phyloP scores from a whole-genome alignment of 2,329 filamentous ascomycete species.

The Blastomyces percursus region DNA sequence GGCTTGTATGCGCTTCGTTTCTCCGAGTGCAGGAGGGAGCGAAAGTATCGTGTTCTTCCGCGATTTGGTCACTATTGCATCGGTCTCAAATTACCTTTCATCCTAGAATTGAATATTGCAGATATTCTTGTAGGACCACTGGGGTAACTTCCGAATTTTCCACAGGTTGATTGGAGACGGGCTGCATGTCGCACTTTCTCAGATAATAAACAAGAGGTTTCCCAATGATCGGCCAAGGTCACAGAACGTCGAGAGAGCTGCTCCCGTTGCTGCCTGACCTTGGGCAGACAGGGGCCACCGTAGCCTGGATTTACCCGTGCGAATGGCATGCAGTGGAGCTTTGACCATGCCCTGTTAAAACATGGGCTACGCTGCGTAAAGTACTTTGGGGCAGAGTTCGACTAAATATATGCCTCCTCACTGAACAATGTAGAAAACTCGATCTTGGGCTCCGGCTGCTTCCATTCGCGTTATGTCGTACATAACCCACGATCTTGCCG shows the following conservation, averaged over 20 bases:
- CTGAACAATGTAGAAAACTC: neutral
- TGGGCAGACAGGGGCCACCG: neutral
- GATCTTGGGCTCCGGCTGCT: neutral
- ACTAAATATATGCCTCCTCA: neutral
- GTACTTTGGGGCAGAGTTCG: neutral
- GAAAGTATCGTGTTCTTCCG: conserved; percentile 4
- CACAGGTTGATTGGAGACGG: neutral
- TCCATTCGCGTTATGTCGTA: neutral
- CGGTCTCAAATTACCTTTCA: neutral
- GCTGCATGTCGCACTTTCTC: neutral
- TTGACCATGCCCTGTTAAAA: neutral
- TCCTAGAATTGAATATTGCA: neutral
- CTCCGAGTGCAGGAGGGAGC: neutral
- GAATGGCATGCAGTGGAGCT: neutral
- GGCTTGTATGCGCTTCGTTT: neutral
- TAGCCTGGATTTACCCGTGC: neutral
- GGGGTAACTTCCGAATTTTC: neutral
- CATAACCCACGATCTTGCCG: conserved; percentile 2
- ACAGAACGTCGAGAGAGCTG: neutral
- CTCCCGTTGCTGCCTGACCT: conserved; percentile 1
- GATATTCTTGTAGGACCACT: conserved; percentile 1
- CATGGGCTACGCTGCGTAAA: neutral
- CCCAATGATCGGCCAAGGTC: neutral
- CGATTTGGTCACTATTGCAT: neutral
- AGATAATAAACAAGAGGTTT: neutral